Evolutionary conservation across 2,329 filamentous ascomycete species (phyloP), one percentile per base, ranked within the genome.

Genomic region (Aspergillus sp.): DNA sequence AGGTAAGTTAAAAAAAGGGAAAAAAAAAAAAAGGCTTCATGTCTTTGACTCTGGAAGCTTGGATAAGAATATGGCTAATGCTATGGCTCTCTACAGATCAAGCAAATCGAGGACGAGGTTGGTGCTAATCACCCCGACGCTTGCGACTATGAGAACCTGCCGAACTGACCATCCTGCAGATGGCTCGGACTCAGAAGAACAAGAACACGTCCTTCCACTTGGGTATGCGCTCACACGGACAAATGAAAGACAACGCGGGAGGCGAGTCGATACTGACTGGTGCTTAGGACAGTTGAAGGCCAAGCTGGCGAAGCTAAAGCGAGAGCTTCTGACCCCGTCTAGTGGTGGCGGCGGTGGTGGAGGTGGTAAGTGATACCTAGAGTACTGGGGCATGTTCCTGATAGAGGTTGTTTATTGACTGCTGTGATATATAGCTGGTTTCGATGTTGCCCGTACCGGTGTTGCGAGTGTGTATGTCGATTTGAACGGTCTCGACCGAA

Each of bases 111-210:
- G 86, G 73, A 85, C 75, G 91, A 96, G 80, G 86, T 91, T 79
- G 69, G 80, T 73, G 36, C 44, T 43, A 46, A 29, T 44, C 42
- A 7, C 43, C 52, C 29, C 42, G 34, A 29, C 36, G 29, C 29
- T 34, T 42, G 41, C 28, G 38, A 41, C 9, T 29, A 28, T 9
- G n/a, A 30, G 28, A 42, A 47, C 32, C 41, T 26, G 44, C 41
- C 19, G 19, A 32, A 43, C 47, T 60, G 48, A 60, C 35, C 9
- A 46, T 48, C 34, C 49, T 43, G 41, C 64, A 91, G 84, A 96
- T 96, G 91, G 88, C 89, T 75, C 81, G 81, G 73, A 96, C 90
- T 64, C 90, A 97, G 71, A 96, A 96, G 76, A 96, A 96, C 73
- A 96, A 96, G 75, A 86, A 86, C 45, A 95, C 89, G 8, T 90